phyloP scores from a whole-genome alignment of 768 basidiomycete species.

The Lactifluus piperatus region DNA sequence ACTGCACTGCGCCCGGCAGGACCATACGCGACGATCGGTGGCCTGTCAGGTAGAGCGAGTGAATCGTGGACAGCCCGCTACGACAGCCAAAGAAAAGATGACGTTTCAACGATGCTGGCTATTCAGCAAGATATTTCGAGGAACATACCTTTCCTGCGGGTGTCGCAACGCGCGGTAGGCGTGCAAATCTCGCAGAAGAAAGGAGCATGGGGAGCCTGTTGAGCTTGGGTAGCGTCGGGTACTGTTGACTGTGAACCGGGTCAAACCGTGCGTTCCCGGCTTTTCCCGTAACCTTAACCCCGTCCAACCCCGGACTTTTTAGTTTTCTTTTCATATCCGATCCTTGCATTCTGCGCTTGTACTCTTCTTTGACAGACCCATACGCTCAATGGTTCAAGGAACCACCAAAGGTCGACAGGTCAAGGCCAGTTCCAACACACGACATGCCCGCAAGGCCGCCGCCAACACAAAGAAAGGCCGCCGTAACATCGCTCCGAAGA shows the following conservation, averaged over 20 bases:
- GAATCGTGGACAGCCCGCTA: conserved; percentile 75
- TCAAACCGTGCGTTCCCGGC: background rate
- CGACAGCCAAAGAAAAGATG: conserved; percentile 5
- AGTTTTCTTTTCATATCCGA: background rate
- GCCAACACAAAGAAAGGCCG: conserved; percentile 74
- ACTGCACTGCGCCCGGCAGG: conserved; percentile 79
- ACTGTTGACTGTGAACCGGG: too few relatives aligned
- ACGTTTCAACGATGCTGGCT: background rate
- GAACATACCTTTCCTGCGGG: conserved; percentile 7
- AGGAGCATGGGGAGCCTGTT: conserved; percentile 32
- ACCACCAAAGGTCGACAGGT: conserved; percentile 67
- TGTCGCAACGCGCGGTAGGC: conserved; percentile 11
- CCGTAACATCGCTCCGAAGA: conserved; percentile 75
- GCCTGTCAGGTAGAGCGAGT: conserved; percentile 44
- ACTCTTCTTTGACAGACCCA: background rate
- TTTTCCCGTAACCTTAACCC: conserved; percentile 18
- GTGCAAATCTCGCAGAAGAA: conserved; percentile 22
- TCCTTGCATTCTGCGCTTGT: too few relatives aligned
- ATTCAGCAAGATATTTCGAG: background rate
- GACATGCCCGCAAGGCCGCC: conserved; percentile 57
- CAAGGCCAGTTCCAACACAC: conserved; percentile 39
- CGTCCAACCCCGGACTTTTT: too few relatives aligned
- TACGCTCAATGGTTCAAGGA: conserved; percentile 65
- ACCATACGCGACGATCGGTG: conserved; percentile 69
- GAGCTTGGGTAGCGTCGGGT: background rate